Evolutionary conservation across 306 rosid species (phyloP).

Genomic region (Vachellia pachyceras): DNA sequence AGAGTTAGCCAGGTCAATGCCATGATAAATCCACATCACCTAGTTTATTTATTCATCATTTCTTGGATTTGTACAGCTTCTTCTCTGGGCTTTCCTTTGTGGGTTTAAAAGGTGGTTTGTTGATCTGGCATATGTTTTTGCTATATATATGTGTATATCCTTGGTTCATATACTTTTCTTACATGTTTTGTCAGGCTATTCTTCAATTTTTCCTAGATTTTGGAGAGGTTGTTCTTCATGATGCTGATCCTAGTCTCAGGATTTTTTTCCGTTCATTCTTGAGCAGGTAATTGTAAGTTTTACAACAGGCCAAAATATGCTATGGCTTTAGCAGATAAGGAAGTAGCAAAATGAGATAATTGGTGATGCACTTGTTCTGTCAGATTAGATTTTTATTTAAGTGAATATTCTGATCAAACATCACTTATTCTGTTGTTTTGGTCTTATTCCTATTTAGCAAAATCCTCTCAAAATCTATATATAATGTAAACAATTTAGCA

Average conservation of each 20-base stretch:
- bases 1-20: background rate
- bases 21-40: background rate
- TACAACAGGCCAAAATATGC: background rate
- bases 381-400: background rate
- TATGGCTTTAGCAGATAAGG: background rate
- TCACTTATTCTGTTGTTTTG: conserved; percentile 2
- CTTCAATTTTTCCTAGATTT: conserved; percentile 94
- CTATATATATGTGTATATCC: background rate
- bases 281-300: conserved; percentile 69
- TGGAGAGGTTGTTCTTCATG: conserved; percentile 91
- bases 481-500: background rate
- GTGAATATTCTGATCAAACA: background rate
- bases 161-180: conserved; percentile 23
- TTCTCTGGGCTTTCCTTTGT: background rate
- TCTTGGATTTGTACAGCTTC: background rate
- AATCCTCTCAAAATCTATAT: conserved; percentile 8
- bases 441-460: background rate
- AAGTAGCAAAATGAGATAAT: background rate
- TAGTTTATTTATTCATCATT: background rate
- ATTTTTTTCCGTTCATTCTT: conserved; percentile 84
- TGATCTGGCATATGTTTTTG: background rate
- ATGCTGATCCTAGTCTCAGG: conserved; percentile 92
- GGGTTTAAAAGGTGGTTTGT: background rate
- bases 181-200: conserved; percentile 59
- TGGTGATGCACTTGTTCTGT: background rate